Conservation (phyloP, 2,329 filamentous ascomycete species). For the Coleophoma eucalyptorum region DNA sequence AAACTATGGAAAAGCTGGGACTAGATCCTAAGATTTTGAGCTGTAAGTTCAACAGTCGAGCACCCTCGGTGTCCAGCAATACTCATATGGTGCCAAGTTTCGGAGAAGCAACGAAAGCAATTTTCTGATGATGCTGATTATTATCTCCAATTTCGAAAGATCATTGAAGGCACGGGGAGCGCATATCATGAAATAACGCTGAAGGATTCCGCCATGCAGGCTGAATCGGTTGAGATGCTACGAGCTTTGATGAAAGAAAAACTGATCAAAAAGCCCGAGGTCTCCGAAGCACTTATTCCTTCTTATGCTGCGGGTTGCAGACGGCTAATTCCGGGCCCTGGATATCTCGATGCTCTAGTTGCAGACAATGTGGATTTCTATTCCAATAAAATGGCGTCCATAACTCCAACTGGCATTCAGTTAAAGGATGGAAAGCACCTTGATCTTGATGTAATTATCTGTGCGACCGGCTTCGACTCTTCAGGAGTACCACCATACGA, state of each 20-base stretch:
- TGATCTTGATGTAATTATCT: constrained; percentile 22
- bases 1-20: constrained; percentile 37
- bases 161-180: constrained; percentile 39
- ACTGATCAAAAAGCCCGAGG: constrained; percentile 37
- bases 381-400: constrained; percentile 26
- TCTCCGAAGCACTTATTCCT: constrained; percentile 11
- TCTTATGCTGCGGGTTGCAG: constrained; percentile 31
- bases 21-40: constrained; percentile 32
- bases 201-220: constrained; percentile 30
- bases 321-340: constrained; percentile 40
- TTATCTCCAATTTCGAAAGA: constrained; percentile 37
- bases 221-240: constrained; percentile 27
- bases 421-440: constrained; percentile 19
- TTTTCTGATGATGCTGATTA: constrained; percentile 33
- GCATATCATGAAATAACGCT: constrained; percentile 37
- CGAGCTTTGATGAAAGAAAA: constrained; percentile 35
- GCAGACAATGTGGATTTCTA: constrained; percentile 37
- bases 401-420: constrained; percentile 29
- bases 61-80: not conserved
- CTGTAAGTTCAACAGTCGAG: constrained; percentile 27
- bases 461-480: constrained; percentile 30
- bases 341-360: constrained; percentile 41
- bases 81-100: constrained; percentile 3
- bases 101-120: constrained; percentile 31
- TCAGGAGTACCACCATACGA: constrained; percentile 19